phyloP scores from a whole-genome alignment of 2,329 filamentous ascomycete species.

The Epicoccum sorghinum region DNA sequence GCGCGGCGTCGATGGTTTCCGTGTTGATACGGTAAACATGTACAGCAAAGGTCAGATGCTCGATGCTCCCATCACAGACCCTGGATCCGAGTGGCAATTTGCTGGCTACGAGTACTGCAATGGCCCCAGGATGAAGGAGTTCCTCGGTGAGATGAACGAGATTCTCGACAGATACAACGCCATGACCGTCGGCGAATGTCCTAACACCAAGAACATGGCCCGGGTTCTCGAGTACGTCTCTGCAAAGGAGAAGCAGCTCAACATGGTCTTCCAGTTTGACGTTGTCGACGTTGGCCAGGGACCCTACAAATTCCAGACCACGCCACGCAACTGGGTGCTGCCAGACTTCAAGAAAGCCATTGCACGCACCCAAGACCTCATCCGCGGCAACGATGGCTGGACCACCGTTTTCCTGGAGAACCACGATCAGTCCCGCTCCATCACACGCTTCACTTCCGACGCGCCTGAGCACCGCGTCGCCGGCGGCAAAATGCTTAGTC shows the following conservation, averaged over 20 bases:
- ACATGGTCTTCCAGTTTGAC: constrained; percentile 69
- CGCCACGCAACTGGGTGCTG: constrained; percentile 40
- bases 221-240: constrained; percentile 67
- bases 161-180: constrained; percentile 66
- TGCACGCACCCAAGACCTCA: constrained; percentile 39
- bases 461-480: constrained; percentile 53
- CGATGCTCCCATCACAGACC: constrained; percentile 43
- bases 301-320: constrained; percentile 46
- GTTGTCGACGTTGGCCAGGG: constrained; percentile 47
- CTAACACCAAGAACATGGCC: constrained; percentile 63
- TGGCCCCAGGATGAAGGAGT: constrained; percentile 72
- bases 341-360: constrained; percentile 42
- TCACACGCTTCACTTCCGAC: constrained; percentile 57
- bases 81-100: constrained; percentile 40
- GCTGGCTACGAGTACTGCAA: constrained; percentile 65
- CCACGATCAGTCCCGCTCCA: constrained; percentile 59
- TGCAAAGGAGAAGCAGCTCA: constrained; percentile 63
- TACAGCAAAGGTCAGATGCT: constrained; percentile 44
- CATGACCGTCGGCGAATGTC: constrained; percentile 75
- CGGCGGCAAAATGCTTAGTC: constrained; percentile 54
- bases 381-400: constrained; percentile 48
- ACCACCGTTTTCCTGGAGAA: constrained; percentile 61
- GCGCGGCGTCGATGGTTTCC: constrained; percentile 64
- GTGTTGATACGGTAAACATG: constrained; percentile 49
- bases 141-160: constrained; percentile 66